Base-by-base conservation (phyloP, 2,329 filamentous ascomycete genomes). In the Dactylonectria estremocensis region DNA sequence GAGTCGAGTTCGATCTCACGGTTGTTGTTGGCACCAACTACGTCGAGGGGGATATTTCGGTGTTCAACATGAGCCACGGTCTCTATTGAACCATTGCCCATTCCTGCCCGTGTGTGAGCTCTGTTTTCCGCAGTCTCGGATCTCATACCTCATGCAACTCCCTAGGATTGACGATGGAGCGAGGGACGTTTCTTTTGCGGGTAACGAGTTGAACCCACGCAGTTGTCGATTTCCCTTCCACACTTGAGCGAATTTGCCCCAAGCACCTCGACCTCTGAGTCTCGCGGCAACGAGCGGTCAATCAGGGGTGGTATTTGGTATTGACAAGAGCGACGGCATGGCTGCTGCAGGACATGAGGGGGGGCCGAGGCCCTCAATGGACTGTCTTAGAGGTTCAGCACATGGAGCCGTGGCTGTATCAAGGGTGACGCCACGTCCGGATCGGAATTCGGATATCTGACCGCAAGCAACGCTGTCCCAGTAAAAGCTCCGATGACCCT, bases 401-500 rank as follows among this genome's bases (percentile, higher is more conserved):
- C 61, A 55, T 64, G 56, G 43, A 62, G 50, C 31, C 53, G 45
- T 22, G 40, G 37, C 54, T 60, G 57, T 57, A 61, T 61, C 48
- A 50, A 57, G 58, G 49, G 48, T 59, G 62, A 66, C 64, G 69
- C 71, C 65, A 72, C 65, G 35, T 59, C 68, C 49, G 40, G 62
- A 62, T 67, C 64, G 56, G 67, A 72, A 67, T 74, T 63, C 24
- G 64, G 64, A 70, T 74, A 66, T 59, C 43, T 66, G 65, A 60
- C 61, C 58, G 52, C 56, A 61, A 55, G 13, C 57, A 61, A 52
- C 67, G 37, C 28, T 43, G 55, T 43, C 40, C 53, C 55, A 52
- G 58, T 61, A 74, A 75, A 75, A 67, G 69, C 45, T 56, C 73
- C 73, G 72, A 70, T 52, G 63, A 64, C 72, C 64, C 64, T 56